Evolutionary conservation across 192 early-diverging fungal genomes (phyloP).

Genomic region (Bifiguratus adelaidae): DNA sequence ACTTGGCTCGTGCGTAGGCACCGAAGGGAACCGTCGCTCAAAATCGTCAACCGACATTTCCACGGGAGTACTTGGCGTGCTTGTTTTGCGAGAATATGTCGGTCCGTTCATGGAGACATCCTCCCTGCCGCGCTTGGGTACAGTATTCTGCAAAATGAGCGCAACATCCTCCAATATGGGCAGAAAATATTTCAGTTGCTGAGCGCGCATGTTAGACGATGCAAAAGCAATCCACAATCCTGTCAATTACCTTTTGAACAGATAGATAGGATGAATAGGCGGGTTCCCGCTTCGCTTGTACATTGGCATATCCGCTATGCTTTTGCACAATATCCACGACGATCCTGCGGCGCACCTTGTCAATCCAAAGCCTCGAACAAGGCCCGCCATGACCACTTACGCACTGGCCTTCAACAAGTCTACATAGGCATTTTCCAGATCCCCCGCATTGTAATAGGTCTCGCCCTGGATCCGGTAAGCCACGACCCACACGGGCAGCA

Average conservation of each 20-base stretch:
- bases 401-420: conserved; percentile 19
- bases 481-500: background rate
- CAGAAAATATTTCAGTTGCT: conserved; percentile 1
- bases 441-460: background rate
- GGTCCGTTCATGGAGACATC: too few species aligned
- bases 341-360: conserved; percentile 21
- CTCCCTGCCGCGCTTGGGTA: too few species aligned
- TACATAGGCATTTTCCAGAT: conserved; percentile 20
- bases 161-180: background rate
- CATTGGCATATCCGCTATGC: conserved; percentile 23
- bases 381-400: conserved; percentile 1
- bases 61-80: too few species aligned
- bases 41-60: too few species aligned
- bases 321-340: conserved; percentile 30
- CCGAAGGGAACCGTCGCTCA: too few species aligned
- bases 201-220: too few species aligned
- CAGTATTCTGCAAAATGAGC: conserved; percentile 14
- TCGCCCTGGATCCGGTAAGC: conserved; percentile 11
- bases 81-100: too few species aligned
- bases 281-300: conserved; percentile 17
- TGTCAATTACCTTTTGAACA: conserved; percentile 18
- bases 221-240: background rate
- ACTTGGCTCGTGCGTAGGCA: too few species aligned
- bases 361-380: background rate
- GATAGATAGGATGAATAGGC: conserved; percentile 27